Evolutionary conservation across 176 grass and related monocot species (phyloP).

Genomic region (Triticum dicoccoides): DNA sequence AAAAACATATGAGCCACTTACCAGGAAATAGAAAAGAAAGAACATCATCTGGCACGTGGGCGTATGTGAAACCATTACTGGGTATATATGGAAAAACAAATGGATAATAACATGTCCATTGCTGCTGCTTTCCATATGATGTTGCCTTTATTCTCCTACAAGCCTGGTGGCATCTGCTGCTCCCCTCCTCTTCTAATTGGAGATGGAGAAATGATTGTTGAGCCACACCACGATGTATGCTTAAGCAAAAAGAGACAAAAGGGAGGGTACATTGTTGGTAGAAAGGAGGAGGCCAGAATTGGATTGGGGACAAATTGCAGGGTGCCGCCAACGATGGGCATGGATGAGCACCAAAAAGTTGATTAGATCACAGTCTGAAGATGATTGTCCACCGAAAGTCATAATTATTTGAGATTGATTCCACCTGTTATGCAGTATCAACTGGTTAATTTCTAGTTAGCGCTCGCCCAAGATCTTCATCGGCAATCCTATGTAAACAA

Average conservation of each 20-base stretch:
- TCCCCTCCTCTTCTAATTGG: no score
- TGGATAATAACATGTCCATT: not conserved
- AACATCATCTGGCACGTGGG: not conserved
- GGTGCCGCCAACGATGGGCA: not conserved
- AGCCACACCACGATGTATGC: not conserved
- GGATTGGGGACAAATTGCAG: not conserved
- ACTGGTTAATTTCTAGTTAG: not conserved
- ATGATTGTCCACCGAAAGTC: slow-evolving; percentile 29
- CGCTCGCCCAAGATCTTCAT: not conserved
- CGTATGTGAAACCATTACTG: not conserved
- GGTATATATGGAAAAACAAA: not conserved
- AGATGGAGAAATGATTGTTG: not conserved
- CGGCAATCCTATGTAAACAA: not conserved
- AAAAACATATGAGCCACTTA: not conserved
- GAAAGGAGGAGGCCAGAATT: not conserved
- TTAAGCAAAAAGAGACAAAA: not conserved
- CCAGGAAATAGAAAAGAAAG: not conserved
- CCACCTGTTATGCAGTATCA: not conserved
- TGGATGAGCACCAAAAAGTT: not conserved
- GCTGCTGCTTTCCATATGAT: not conserved
- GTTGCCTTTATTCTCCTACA: not conserved
- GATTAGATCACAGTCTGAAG: not conserved
- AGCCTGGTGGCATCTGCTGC: not conserved
- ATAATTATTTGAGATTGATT: not conserved
- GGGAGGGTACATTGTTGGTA: not conserved